Conservation (phyloP, 169 alveolate genomes). For the Blepharisma undulans region DNA sequence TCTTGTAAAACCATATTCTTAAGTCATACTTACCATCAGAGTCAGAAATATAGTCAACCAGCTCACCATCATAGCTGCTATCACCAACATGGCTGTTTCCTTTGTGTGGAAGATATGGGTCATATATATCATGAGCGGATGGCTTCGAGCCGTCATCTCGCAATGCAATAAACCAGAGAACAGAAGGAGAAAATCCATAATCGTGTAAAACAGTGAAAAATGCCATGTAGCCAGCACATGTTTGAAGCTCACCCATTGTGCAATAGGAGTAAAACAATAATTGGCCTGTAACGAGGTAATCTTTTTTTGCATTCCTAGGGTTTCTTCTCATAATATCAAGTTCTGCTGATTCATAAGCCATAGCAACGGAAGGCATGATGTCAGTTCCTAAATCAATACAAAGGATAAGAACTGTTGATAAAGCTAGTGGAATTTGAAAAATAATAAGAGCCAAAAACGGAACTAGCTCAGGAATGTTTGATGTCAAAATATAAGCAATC, state of each 20-base stretch:
- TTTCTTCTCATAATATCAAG: conserved; percentile 77
- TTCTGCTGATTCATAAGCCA: conserved; percentile 85
- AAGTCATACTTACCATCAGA: conserved; percentile 16
- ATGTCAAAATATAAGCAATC: conserved; percentile 75
- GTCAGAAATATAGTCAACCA: conserved; percentile 6
- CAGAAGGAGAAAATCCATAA: conserved; percentile 77
- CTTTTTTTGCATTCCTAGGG: conserved; percentile 73
- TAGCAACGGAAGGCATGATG: conserved; percentile 79
- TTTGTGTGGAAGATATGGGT: conserved; percentile 41
- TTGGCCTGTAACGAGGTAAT: conserved; percentile 76
- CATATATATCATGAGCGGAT: conserved; percentile 56
- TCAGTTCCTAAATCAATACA: conserved; percentile 84
- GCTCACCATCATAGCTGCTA: neutral
- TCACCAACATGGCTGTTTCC: conserved; percentile 48
- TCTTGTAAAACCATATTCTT: neutral
- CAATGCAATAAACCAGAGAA: conserved; percentile 54
- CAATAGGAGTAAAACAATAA: conserved; percentile 79
- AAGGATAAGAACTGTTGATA: conserved; percentile 74
- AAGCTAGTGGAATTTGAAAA: conserved; percentile 74
- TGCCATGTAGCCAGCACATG: conserved; percentile 76
- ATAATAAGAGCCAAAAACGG: conserved; percentile 72
- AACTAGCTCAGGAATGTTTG: conserved; percentile 78
- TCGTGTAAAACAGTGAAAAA: conserved; percentile 81
- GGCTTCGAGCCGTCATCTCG: conserved; percentile 59
- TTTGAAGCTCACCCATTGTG: conserved; percentile 75